Evolutionary conservation across 1,284 basidiomycete genomes (phyloP).

Genomic region (Boletus mariae): DNA sequence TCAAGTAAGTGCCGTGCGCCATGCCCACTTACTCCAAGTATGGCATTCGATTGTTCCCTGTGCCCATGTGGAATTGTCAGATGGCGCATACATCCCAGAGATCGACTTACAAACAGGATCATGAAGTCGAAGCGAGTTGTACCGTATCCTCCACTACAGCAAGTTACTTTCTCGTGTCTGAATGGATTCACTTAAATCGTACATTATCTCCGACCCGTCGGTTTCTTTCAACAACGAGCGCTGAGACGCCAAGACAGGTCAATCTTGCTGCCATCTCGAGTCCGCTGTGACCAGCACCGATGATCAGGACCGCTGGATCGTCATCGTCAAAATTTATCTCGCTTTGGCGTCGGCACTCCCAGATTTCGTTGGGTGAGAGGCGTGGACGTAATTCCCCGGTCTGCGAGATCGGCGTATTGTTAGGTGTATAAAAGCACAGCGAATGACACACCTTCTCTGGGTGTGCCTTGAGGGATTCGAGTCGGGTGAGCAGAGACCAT

Average conservation of each 20-base stretch:
- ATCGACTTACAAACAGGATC: constrained; percentile 24
- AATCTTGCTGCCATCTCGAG: constrained; percentile 36
- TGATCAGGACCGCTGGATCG: constrained; percentile 28
- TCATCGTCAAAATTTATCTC: constrained; percentile 15
- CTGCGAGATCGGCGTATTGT: constrained; percentile 7
- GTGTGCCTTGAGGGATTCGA: constrained; percentile 44
- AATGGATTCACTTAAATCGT: constrained; percentile 13
- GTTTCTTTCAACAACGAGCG: constrained; percentile 36
- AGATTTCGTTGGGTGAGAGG: constrained; percentile 2
- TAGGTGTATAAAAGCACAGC: neutral
- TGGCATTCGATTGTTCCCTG: constrained; percentile 25
- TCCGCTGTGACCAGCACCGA: constrained; percentile 39
- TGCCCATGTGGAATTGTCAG: neutral
- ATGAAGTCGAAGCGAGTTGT: constrained; percentile 26
- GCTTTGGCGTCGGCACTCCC: constrained; percentile 18
- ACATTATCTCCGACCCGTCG: constrained; percentile 36
- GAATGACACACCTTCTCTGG: constrained; percentile 32
- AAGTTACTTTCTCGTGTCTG: constrained; percentile 1
- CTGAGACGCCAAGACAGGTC: constrained; percentile 32
- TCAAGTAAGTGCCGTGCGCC: neutral
- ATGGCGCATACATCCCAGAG: neutral
- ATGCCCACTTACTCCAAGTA: constrained; percentile 22
- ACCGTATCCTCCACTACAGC: constrained; percentile 30
- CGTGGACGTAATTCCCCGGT: constrained; percentile 6
- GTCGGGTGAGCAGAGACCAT: constrained; percentile 40